phyloP scores from a whole-genome alignment of 495 filamentous ascomycete species.

The Trichoderma asperelloides region DNA sequence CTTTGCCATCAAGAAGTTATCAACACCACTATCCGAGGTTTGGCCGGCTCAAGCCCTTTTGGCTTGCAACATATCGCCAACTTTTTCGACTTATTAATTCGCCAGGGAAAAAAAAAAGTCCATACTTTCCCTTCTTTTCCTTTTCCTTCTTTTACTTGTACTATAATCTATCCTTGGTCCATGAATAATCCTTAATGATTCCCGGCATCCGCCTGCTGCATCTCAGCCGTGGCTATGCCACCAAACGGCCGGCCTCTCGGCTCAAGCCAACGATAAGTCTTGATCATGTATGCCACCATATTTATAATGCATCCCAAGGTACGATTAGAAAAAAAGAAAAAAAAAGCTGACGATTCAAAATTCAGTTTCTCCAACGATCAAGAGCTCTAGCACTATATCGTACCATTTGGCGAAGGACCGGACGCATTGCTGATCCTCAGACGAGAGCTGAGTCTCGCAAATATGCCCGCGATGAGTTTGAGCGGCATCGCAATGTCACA shows the following conservation, averaged over 20 bases:
- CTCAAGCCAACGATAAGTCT: constrained; percentile 34
- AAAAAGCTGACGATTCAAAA: constrained; percentile 12
- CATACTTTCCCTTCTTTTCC: background rate
- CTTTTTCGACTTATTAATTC: background rate
- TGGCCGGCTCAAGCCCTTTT: background rate
- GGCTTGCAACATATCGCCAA: background rate
- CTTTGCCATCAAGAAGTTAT: background rate
- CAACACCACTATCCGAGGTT: background rate
- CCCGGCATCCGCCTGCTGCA: constrained; percentile 16
- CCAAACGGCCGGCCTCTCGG: constrained; percentile 21
- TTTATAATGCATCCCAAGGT: no score
- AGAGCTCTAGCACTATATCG: constrained; percentile 50
- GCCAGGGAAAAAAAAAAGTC: no score
- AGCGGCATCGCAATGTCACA: constrained; percentile 58
- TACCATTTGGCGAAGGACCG: constrained; percentile 42
- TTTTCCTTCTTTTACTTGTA: background rate
- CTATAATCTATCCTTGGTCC: background rate
- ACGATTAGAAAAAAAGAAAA: no score
- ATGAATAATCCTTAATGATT: constrained; percentile 21
- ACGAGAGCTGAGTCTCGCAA: constrained; percentile 56
- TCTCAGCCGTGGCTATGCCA: constrained; percentile 34
- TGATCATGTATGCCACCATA: constrained; percentile 41
- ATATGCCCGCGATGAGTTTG: constrained; percentile 71
- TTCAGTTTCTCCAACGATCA: constrained; percentile 51
- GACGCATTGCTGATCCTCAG: constrained; percentile 37